Conservation (phyloP, 768 basidiomycete species). For the Boletus vinaceobasis region DNA sequence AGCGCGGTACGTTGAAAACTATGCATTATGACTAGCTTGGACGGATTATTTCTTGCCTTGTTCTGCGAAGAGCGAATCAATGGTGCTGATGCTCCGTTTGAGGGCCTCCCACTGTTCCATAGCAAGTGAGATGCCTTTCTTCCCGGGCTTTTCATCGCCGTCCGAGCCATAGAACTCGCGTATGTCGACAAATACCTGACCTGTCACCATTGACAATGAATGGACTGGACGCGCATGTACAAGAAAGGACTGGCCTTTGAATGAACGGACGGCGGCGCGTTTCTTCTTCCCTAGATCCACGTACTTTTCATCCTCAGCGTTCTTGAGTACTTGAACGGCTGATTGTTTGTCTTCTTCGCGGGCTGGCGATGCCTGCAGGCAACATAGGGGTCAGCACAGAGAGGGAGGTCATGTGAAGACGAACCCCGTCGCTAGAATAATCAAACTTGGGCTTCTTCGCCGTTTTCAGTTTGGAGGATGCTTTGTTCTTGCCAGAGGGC, state of each 20-base stretch:
- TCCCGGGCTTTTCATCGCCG: conserved; percentile 70
- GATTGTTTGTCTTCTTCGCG: neutral
- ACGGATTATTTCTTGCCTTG: conserved; percentile 18
- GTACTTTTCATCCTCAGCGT: conserved; percentile 40
- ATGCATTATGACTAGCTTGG: neutral
- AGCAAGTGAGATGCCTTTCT: conserved; percentile 72
- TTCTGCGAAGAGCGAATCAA: conserved; percentile 51
- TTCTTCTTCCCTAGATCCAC: conserved; percentile 71
- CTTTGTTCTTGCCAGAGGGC: conserved; percentile 6
- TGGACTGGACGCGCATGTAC: conserved; percentile 21
- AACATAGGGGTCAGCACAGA: conserved; percentile 16
- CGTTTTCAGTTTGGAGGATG: conserved; percentile 17
- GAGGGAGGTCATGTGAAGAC: neutral
- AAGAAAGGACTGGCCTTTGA: conserved; percentile 38
- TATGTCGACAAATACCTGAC: conserved; percentile 60
- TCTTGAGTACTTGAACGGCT: conserved; percentile 13
- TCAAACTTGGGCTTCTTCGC: conserved; percentile 38
- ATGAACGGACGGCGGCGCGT: conserved; percentile 53
- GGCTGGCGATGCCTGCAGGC: conserved; percentile 11
- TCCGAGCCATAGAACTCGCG: conserved; percentile 65
- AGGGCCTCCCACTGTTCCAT: conserved; percentile 67
- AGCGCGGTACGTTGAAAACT: neutral
- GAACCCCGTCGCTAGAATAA: conserved; percentile 3
- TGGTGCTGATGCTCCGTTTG: conserved; percentile 38
- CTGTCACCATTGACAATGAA: conserved; percentile 30